Conservation (phyloP, 2,329 filamentous ascomycete genomes). For the Claviceps quebecensis region DNA sequence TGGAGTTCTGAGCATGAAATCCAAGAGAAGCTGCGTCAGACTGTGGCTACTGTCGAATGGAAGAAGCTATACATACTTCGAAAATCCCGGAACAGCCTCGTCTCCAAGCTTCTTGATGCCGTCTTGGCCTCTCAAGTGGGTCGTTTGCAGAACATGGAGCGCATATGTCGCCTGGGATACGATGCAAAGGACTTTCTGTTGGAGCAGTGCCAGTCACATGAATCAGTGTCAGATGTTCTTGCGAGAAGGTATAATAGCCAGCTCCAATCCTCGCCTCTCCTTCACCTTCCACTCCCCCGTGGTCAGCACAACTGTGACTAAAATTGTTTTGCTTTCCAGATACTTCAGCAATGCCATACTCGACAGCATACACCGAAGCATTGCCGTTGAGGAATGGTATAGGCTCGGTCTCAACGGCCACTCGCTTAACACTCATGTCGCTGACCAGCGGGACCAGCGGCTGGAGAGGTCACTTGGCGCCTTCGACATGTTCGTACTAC, state of each 20-base stretch:
- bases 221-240: slow-evolving; percentile 57
- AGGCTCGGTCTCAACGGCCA: slow-evolving; percentile 16
- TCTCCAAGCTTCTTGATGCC: slow-evolving; percentile 44
- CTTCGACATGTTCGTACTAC: slow-evolving; percentile 81
- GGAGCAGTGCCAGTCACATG: slow-evolving; percentile 44
- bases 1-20: slow-evolving; percentile 61
- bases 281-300: background rate
- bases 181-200: slow-evolving; percentile 80
- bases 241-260: slow-evolving; percentile 44
- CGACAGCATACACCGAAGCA: slow-evolving; percentile 64
- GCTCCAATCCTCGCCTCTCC: background rate
- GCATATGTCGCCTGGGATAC: slow-evolving; percentile 61
- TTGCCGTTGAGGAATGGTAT: slow-evolving; percentile 68
- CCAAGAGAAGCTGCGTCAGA: slow-evolving; percentile 35
- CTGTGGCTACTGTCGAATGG: slow-evolving; percentile 54
- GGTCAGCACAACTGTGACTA: slow-evolving; percentile 2
- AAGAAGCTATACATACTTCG: slow-evolving; percentile 50
- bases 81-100: slow-evolving; percentile 34
- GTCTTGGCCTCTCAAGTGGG: slow-evolving; percentile 58
- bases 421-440: slow-evolving; percentile 20
- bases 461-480: slow-evolving; percentile 65
- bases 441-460: slow-evolving; percentile 18
- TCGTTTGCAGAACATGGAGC: slow-evolving; percentile 54
- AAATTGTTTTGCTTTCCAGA: slow-evolving; percentile 25
- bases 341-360: slow-evolving; percentile 65